A percentile compares a stretch with the other conserved stretches of the same genome.
Evolutionary conservation across 129 eudicot species (phyloP).

Genomic region (Kitagawia praeruptora): DNA sequence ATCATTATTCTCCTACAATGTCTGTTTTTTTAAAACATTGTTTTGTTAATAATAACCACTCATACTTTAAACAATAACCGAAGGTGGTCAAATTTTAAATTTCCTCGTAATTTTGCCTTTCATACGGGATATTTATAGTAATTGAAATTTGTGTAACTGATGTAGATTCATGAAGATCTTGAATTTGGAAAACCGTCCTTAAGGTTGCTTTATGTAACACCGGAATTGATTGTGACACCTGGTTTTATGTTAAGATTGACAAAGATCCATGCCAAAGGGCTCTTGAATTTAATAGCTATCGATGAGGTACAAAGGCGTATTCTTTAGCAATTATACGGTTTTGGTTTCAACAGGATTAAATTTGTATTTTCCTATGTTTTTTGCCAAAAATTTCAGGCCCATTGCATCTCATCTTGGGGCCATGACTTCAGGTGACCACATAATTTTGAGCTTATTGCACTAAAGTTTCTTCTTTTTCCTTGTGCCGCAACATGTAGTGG

Average conservation of each 20-base stretch:
- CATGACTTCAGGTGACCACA: conserved; percentile 76
- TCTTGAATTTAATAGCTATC: conserved; percentile 78
- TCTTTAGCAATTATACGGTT: background rate
- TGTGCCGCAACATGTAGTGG: background rate
- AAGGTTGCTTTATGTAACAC: conserved; percentile 90
- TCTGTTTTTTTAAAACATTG: background rate
- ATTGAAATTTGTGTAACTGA: conserved; percentile 2
- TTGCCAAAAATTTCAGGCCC: conserved; percentile 56
- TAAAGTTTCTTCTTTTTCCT: background rate
- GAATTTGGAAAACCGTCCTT: conserved; percentile 84
- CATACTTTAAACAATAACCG: background rate
- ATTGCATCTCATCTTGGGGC: conserved; percentile 96
- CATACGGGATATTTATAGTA: background rate
- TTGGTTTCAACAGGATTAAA: background rate
- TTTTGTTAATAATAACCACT: background rate
- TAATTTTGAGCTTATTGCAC: conserved; percentile 1
- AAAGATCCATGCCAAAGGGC: conserved; percentile 68
- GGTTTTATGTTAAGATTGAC: conserved; percentile 68
- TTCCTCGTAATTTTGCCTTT: background rate
- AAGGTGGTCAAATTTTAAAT: background rate
- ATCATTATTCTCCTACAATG: background rate
- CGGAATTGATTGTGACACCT: conserved; percentile 87
- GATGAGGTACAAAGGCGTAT: conserved; percentile 62
- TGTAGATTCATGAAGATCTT: conserved; percentile 78
- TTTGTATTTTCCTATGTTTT: conserved; percentile 8